A percentile compares a stretch with the other conserved stretches of the same genome.
These are phyloP conservation scores for Chrysanthemum makinoi DNA, from an alignment of 129 eudicot genomes.

Conservation along the genomic window DNA sequence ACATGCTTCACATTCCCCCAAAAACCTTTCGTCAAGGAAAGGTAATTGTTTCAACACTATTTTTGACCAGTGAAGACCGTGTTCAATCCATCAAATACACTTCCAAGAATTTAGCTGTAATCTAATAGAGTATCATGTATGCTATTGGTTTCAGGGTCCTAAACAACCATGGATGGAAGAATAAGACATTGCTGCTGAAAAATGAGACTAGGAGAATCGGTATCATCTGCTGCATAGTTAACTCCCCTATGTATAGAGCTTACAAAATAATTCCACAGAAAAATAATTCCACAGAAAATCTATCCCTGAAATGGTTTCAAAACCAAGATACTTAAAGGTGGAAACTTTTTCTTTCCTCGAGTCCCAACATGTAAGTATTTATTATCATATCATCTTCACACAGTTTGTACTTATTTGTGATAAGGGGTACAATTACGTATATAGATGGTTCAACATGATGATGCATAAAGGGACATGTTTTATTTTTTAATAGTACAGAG, in stretches of 20 bases:
- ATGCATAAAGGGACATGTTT: too few species aligned
- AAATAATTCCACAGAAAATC: too few species aligned
- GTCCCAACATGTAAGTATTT: constrained; percentile 28
- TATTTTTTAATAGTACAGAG: too few species aligned
- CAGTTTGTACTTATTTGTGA: neutral
- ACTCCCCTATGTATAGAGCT: constrained; percentile 5
- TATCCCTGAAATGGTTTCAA: constrained; percentile 24
- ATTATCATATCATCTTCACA: neutral
- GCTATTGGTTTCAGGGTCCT: constrained; percentile 54
- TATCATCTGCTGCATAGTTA: constrained; percentile 31
- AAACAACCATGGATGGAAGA: constrained; percentile 75
- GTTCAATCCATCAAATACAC: neutral
- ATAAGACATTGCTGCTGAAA: constrained; percentile 39
- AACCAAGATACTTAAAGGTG: constrained; percentile 4
- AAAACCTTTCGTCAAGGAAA: constrained; percentile 67
- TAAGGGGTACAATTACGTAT: neutral
- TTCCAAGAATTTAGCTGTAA: too few species aligned
- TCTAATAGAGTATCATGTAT: neutral
- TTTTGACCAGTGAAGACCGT: constrained; percentile 6
- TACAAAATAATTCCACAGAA: too few species aligned
- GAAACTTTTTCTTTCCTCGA: constrained; percentile 17
- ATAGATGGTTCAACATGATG: constrained; percentile 22
- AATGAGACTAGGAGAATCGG: constrained; percentile 14
- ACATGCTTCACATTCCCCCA: constrained; percentile 70
- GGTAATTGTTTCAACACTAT: constrained; percentile 39